Conservation (phyloP, 75 land plant genomes). For the Sequoiadendron giganteum region DNA sequence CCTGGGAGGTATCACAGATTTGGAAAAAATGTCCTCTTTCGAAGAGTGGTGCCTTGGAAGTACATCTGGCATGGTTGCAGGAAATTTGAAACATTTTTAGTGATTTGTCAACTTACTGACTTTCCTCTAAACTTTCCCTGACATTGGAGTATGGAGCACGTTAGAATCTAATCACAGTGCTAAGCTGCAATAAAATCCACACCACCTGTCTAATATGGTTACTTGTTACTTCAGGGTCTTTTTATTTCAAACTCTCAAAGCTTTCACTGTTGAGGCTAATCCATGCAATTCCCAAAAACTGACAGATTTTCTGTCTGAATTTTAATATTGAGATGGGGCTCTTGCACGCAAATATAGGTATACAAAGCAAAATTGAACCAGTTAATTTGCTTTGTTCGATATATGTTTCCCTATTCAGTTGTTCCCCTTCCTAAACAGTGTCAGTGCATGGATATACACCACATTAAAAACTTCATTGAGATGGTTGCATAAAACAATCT, state of each 20-base stretch:
- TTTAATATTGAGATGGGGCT: background rate
- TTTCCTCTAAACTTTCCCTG: background rate
- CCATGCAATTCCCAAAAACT: background rate
- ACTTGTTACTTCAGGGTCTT: background rate
- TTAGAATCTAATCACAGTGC: background rate
- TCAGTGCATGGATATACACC: too few relatives aligned
- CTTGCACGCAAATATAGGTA: background rate
- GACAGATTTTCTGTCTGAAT: too few relatives aligned
- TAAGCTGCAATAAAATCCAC: background rate
- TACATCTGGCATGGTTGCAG: too few relatives aligned
- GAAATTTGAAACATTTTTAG: too few relatives aligned
- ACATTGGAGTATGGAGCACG: background rate
- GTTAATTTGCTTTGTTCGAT: background rate
- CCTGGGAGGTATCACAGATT: too few relatives aligned
- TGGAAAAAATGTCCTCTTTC: too few relatives aligned
- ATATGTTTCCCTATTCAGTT: background rate
- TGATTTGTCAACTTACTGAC: too few relatives aligned
- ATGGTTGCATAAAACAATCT: background rate
- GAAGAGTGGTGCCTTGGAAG: too few relatives aligned
- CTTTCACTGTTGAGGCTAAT: background rate
- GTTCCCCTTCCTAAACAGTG: background rate
- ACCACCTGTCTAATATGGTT: background rate
- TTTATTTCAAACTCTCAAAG: background rate
- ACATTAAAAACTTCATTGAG: background rate
- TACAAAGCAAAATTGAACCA: background rate